Percentiles rank a stretch among this genome's conserved stretches.
These are phyloP conservation scores for Alternaria incomplexa DNA, from an alignment of 2,329 filamentous ascomycete species.

Conservation along the genomic window DNA sequence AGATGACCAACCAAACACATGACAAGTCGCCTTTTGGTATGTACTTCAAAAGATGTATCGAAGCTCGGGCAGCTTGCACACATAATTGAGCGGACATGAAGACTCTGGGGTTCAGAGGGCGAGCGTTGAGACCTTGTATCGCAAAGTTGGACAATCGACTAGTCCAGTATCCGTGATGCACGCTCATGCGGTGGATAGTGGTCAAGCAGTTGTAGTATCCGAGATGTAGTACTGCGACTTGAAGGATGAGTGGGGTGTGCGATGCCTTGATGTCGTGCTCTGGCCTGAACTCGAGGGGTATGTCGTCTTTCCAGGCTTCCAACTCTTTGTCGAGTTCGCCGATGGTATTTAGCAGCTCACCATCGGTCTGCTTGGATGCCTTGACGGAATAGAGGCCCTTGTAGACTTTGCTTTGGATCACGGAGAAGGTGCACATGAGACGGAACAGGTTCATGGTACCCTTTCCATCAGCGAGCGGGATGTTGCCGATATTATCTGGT, in stretches of 20 bases:
- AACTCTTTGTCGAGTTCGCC: constrained; percentile 83
- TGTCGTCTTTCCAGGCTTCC: constrained; percentile 95
- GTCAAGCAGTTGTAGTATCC: constrained; percentile 98
- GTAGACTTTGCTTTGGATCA: constrained; percentile 94
- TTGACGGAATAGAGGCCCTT: constrained; percentile 91
- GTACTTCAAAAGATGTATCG: constrained; percentile 93
- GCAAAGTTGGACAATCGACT: constrained; percentile 93
- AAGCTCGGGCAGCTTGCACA: constrained; percentile 89
- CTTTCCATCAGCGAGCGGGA: constrained; percentile 85
- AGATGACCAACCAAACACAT: constrained; percentile 95
- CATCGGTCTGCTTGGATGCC: constrained; percentile 88
- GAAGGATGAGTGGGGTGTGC: constrained; percentile 90
- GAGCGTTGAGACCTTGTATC: constrained; percentile 89
- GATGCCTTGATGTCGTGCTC: constrained; percentile 94
- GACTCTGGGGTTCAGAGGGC: constrained; percentile 88
- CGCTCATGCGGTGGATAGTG: constrained; percentile 97
- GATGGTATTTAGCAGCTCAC: constrained; percentile 92
- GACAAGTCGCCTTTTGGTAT: constrained; percentile 94
- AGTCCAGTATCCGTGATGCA: constrained; percentile 98
- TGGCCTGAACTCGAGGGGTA: constrained; percentile 94
- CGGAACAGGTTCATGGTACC: constrained; percentile 95
- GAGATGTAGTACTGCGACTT: constrained; percentile 93
- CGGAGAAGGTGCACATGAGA: constrained; percentile 87
- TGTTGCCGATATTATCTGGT: constrained; percentile 90
- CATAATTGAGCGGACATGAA: constrained; percentile 94